Base-by-base conservation (phyloP, 129 eudicot species). In the Lonicera japonica region DNA sequence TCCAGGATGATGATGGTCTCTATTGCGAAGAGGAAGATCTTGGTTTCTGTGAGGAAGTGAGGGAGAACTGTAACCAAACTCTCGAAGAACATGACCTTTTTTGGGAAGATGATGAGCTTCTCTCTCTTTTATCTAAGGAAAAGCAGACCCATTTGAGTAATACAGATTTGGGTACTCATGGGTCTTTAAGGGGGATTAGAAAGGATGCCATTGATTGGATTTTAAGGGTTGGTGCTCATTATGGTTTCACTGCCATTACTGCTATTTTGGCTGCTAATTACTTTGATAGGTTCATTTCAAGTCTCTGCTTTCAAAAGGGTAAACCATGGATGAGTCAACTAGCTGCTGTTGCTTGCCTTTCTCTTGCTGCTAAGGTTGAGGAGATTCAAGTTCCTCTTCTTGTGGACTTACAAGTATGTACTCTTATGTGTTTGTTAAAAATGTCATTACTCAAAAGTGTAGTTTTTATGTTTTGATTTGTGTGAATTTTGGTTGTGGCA, bases 251-350 rank as follows among this genome's bases (percentile, higher is more conserved):
- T 65, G 78, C 75, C 16, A 54, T 63, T 63, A 87, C 95, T 36
- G 79, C 79, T 36, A 70, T 85, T 76, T 74, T 92, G 64, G 88
- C 88, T 78, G 99, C 85, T 72, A 77, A 81, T 77, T 87, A 87
- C 58, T 92, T 67, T 60, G 95, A 92, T 68, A 78, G 89, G 80
- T 88, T 85, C 58, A 58, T 82, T 38, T 41, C 83, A 18, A 85
- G 80, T 29, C 16, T 61, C 51, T 67, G 73, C 55, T 74, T 87
- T 75, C 89, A 78, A 66, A 78, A 15, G 20, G 92, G 85, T 70
- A 85, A 85, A 72, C 95, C 95, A 16, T 92, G 99, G 96, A 82
- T 88, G 96, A 78, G 81, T 73, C 96, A 92, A 63, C 73, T 92
- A 48, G 83, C 67, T 69, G 91, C 99, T 67, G 91, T 85, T 65